Percentiles rank a stretch among this genome's conserved stretches.
Evolutionary conservation across 805 yeast species (phyloP).

Genomic region (Nakazawaea pomicola): DNA sequence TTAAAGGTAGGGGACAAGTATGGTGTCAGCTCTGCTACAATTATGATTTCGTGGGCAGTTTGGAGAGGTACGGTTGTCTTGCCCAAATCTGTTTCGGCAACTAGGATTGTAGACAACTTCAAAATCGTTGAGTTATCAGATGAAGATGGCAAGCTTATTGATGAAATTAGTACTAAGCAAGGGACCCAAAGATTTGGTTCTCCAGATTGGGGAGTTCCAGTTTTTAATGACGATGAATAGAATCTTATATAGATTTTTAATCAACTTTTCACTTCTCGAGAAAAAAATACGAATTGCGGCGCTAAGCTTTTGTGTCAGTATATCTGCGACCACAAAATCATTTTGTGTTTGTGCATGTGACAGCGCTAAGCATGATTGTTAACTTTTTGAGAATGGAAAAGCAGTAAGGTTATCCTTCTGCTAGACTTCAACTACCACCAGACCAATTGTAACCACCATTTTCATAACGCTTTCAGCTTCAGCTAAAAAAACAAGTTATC

Average conservation of each 20-base stretch:
- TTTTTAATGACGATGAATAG: constrained; percentile 22
- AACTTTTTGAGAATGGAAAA: too few relatives aligned
- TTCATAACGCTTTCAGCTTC: too few relatives aligned
- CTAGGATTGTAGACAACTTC: constrained; percentile 32
- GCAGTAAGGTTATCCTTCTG: too few relatives aligned
- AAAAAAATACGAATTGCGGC: not conserved
- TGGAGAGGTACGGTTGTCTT: constrained; percentile 42
- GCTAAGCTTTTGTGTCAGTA: not conserved
- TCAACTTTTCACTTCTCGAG: not conserved
- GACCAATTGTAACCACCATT: too few relatives aligned
- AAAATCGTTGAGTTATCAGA: constrained; percentile 27
- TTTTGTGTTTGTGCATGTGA: too few relatives aligned
- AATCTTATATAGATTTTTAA: not conserved
- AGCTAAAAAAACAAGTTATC: too few relatives aligned
- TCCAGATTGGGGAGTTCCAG: constrained; percentile 33
- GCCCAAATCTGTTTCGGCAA: constrained; percentile 29
- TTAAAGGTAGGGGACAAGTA: constrained; percentile 40
- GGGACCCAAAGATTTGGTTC: constrained; percentile 30
- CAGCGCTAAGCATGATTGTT: too few relatives aligned
- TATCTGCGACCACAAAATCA: too few relatives aligned
- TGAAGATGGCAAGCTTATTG: constrained; percentile 31
- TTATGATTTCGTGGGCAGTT: constrained; percentile 54
- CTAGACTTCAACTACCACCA: too few relatives aligned
- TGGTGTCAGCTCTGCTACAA: constrained; percentile 41
- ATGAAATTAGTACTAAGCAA: constrained; percentile 21